phyloP scores from a whole-genome alignment of 768 basidiomycete species.

The Pleurotus djamor region DNA sequence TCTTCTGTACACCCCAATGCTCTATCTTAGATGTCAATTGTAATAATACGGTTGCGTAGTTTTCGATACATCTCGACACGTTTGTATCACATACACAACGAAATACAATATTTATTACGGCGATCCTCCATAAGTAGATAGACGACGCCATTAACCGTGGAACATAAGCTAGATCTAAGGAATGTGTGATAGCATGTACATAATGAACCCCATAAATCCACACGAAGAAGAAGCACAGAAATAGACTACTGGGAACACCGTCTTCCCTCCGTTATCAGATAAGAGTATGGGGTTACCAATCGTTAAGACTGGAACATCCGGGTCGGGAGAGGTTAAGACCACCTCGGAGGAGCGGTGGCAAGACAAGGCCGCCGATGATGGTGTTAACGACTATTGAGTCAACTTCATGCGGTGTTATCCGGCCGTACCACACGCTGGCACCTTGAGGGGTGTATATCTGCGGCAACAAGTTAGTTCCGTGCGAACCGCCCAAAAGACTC shows the following conservation, averaged over 20 bases:
- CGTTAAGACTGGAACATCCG: slow-evolving; percentile 64
- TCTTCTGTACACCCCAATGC: not conserved
- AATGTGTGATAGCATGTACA: not conserved
- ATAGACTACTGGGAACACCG: not conserved
- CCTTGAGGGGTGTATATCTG: slow-evolving; percentile 89
- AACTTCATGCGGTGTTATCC: slow-evolving; percentile 89
- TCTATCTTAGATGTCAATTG: slow-evolving; percentile 1
- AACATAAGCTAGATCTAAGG: not conserved
- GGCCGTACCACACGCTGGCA: slow-evolving; percentile 89
- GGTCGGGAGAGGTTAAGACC: slow-evolving; percentile 78
- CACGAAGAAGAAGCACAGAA: not conserved
- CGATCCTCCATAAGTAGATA: not conserved
- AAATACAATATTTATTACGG: slow-evolving; percentile 8
- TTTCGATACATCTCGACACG: not conserved
- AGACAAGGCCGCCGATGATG: slow-evolving; percentile 78
- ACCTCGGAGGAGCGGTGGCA: slow-evolving; percentile 83
- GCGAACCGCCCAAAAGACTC: slow-evolving; percentile 1
- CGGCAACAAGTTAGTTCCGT: slow-evolving; percentile 2
- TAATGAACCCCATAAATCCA: not conserved
- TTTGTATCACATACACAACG: not conserved
- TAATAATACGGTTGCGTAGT: not conserved
- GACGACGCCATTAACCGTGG: not conserved
- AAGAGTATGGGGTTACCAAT: slow-evolving; percentile 50
- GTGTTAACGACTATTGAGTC: slow-evolving; percentile 86
- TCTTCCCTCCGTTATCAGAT: not conserved